Conservation (phyloP, 2,329 filamentous ascomycete genomes). For the Alternaria gaisen region DNA sequence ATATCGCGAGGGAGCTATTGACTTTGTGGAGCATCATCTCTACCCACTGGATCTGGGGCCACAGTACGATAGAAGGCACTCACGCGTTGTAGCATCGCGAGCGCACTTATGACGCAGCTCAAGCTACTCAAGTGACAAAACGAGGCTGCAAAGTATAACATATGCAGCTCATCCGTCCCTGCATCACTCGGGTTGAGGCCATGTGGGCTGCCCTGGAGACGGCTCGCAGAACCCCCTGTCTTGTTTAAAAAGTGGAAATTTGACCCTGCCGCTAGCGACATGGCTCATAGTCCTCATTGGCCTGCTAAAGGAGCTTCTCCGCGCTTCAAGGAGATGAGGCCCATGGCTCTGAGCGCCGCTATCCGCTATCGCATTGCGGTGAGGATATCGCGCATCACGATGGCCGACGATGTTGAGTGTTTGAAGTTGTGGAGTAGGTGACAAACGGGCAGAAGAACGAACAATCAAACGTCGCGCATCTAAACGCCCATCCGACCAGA, state of each 20-base stretch:
- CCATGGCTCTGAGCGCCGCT: slow-evolving; percentile 15
- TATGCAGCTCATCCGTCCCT: slow-evolving; percentile 20
- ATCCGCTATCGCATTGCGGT: slow-evolving; percentile 6
- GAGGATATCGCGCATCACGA: slow-evolving; percentile 10
- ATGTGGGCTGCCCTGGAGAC: slow-evolving; percentile 16
- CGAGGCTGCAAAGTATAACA: slow-evolving; percentile 18
- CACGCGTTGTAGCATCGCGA: not conserved
- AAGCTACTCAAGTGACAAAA: not conserved
- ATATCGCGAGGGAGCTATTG: not conserved
- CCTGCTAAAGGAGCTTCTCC: slow-evolving; percentile 29
- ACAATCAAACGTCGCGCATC: slow-evolving; percentile 10
- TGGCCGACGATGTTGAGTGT: not conserved
- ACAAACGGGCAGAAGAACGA: slow-evolving; percentile 4
- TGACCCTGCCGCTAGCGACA: slow-evolving; percentile 19
- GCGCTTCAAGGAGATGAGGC: slow-evolving; percentile 34
- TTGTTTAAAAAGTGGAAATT: slow-evolving; percentile 50
- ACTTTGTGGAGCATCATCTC: too few species aligned
- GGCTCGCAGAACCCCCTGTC: slow-evolving; percentile 25
- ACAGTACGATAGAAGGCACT: not conserved
- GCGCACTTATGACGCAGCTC: not conserved
- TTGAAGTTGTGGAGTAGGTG: not conserved
- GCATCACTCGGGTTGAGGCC: slow-evolving; percentile 13
- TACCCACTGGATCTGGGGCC: not conserved
- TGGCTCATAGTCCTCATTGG: slow-evolving; percentile 32
- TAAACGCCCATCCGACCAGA: slow-evolving; percentile 9